Evolutionary conservation across 129 eudicot species (phyloP).

Genomic region (Saposhnikovia divaricata): DNA sequence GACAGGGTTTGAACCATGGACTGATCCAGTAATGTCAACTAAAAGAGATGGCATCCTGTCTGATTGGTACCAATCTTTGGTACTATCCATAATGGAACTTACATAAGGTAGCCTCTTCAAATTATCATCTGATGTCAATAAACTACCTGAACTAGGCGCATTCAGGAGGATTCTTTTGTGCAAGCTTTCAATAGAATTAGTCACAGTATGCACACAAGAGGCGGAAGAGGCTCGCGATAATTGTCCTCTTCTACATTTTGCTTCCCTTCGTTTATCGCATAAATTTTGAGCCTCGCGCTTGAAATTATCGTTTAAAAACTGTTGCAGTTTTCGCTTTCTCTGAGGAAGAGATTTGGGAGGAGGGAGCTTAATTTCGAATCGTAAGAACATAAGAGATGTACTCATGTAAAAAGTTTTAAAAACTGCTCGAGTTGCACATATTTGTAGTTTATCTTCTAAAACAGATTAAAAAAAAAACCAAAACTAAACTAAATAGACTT

Average conservation of each 20-base stretch:
- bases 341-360: conserved; percentile 11
- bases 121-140: conserved; percentile 21
- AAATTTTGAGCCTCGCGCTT: conserved; percentile 9
- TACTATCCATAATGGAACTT: conserved; percentile 10
- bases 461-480: not conserved
- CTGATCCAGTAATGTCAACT: conserved; percentile 31
- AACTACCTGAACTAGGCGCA: conserved; percentile 22
- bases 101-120: conserved; percentile 13
- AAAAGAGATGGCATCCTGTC: conserved; percentile 5
- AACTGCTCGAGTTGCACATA: not conserved
- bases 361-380: not conserved
- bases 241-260: conserved; percentile 16
- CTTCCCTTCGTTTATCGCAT: conserved; percentile 4
- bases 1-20: conserved; percentile 24
- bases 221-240: conserved; percentile 22
- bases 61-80: not conserved
- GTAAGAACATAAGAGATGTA: not conserved
- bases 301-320: conserved; percentile 24
- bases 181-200: conserved; percentile 5
- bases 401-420: not conserved
- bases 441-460: not conserved
- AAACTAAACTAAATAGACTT: not conserved
- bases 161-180: conserved; percentile 7
- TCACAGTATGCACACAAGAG: conserved; percentile 25
- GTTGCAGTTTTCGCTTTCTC: conserved; percentile 43